phyloP scores from a whole-genome alignment of 225 moss, liverwort and hornwort species.

The Thuidium tamariscinum region DNA sequence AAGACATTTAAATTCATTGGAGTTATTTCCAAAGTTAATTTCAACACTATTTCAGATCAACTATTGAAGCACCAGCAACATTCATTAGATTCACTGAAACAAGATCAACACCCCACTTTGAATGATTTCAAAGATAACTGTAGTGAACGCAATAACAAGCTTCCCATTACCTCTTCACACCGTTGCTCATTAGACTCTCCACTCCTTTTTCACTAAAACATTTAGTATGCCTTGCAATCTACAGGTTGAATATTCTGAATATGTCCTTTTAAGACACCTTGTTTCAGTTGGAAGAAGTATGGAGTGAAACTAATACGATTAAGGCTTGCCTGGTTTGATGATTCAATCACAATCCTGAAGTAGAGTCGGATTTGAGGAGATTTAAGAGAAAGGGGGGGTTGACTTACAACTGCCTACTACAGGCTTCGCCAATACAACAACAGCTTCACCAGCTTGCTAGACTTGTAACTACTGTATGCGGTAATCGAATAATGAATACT shows the following conservation, averaged over 20 bases:
- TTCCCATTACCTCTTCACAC: not conserved
- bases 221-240: not conserved
- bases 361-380: not conserved
- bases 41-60: not conserved
- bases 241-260: not conserved
- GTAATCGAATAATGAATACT: not conserved
- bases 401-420: slow-evolving; percentile 40
- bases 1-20: not conserved
- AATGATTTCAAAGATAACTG: not conserved
- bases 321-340: not conserved
- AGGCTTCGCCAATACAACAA: slow-evolving; percentile 77
- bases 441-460: slow-evolving; percentile 51
- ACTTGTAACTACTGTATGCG: not conserved
- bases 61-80: not conserved
- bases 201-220: not conserved
- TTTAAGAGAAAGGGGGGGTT: not conserved
- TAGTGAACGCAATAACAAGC: not conserved
- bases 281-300: not conserved
- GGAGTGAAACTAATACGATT: too few species aligned
- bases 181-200: not conserved
- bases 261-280: not conserved
- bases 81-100: not conserved
- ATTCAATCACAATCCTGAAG: not conserved
- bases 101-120: not conserved
- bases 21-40: not conserved